A percentile compares a stretch with the other conserved stretches of the same genome.
phyloP scores from a whole-genome alignment of 495 filamentous ascomycete species.

The Lophium mytilinum region DNA sequence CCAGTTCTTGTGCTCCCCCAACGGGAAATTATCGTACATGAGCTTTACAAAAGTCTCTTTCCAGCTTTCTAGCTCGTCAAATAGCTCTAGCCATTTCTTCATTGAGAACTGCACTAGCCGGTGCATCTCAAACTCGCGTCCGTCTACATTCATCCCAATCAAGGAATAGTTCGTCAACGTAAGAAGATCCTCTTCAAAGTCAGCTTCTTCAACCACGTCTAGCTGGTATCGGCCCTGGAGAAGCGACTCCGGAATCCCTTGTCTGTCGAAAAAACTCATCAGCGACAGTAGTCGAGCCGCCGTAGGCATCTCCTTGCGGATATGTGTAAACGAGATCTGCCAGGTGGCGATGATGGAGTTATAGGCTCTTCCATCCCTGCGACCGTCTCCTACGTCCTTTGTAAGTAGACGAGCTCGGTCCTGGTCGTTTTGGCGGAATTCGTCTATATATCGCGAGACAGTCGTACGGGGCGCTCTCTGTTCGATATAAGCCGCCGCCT shows the following conservation, averaged over 20 bases:
- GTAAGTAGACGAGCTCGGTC: conserved; percentile 35
- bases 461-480: conserved; percentile 24
- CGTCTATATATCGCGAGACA: conserved; percentile 32
- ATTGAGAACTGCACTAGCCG: conserved; percentile 41
- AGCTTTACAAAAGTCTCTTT: conserved; percentile 35
- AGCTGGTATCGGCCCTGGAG: conserved; percentile 5
- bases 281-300: conserved; percentile 23
- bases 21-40: conserved; percentile 30
- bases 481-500: neutral
- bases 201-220: neutral
- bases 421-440: conserved; percentile 33
- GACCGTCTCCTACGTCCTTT: conserved; percentile 30
- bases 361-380: conserved; percentile 34
- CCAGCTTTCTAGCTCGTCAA: conserved; percentile 36
- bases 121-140: conserved; percentile 41
- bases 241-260: conserved; percentile 24
- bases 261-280: conserved; percentile 25
- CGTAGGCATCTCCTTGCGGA: conserved; percentile 25
- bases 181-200: conserved; percentile 18
- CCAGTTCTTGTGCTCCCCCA: conserved; percentile 26
- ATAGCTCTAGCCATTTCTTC: conserved; percentile 37
- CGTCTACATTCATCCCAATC: conserved; percentile 15
- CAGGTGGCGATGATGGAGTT: conserved; percentile 1
- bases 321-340: conserved; percentile 35
- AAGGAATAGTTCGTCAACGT: conserved; percentile 19